phyloP scores from a whole-genome alignment of 306 rosid species.

The Rosa multiflora region DNA sequence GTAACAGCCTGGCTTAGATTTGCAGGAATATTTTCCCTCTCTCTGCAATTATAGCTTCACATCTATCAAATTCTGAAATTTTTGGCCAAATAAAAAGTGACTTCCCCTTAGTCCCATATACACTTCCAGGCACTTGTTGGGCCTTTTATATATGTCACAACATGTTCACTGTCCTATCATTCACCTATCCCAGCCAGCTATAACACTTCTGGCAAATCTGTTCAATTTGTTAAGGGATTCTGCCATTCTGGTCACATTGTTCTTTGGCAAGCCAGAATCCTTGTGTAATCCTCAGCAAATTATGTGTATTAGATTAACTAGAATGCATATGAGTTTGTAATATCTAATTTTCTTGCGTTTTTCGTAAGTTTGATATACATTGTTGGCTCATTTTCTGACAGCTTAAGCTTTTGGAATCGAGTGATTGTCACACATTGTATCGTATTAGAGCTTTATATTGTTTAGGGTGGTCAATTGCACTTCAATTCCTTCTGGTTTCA shows the following conservation, averaged over 20 bases:
- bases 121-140: slow-evolving; percentile 5
- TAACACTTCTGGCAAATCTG: slow-evolving; percentile 38
- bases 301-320: background rate
- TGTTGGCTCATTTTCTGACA: background rate
- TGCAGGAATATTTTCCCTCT: slow-evolving; percentile 3
- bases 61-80: slow-evolving; percentile 1
- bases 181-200: slow-evolving; percentile 53
- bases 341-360: background rate
- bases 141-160: slow-evolving; percentile 23
- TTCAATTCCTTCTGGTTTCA: slow-evolving; percentile 17
- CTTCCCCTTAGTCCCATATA: background rate
- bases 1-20: slow-evolving; percentile 29
- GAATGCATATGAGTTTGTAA: background rate
- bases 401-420: fast-evolving
- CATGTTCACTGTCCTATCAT: slow-evolving; percentile 26
- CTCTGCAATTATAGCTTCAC: background rate
- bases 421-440: background rate
- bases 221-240: background rate
- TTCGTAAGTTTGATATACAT: background rate
- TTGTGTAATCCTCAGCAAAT: background rate
- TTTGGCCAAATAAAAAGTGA: slow-evolving; percentile 2
- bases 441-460: background rate
- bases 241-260: slow-evolving; percentile 15
- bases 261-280: background rate
- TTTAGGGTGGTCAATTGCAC: background rate